Percentiles rank a stretch among this genome's conserved stretches.
These are phyloP conservation scores for Mrakiaceae sp. DNA, from an alignment of 1,284 basidiomycete species.

Conservation along the genomic window DNA sequence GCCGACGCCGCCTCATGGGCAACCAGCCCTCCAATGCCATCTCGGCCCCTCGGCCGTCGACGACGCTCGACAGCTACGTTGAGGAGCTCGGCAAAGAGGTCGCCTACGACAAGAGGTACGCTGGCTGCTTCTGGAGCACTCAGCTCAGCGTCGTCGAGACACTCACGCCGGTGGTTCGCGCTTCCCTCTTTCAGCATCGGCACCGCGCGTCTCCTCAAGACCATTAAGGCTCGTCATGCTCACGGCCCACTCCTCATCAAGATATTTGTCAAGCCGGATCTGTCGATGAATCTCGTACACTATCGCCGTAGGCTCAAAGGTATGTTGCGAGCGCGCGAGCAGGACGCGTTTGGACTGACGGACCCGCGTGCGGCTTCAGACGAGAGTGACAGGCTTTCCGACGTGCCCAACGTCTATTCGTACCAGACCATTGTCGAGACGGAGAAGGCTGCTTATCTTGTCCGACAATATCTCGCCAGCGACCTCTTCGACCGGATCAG, in stretches of 20 bases:
- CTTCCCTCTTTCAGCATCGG: constrained; percentile 49
- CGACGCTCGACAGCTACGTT: constrained; percentile 78
- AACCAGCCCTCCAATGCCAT: constrained; percentile 19
- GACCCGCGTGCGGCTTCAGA: constrained; percentile 37
- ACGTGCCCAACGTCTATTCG: constrained; percentile 78
- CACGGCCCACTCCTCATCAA: constrained; percentile 64
- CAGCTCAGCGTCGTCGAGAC: background rate
- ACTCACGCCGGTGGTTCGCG: background rate
- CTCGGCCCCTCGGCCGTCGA: constrained; percentile 29
- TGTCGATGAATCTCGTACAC: constrained; percentile 51
- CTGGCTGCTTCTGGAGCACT: background rate
- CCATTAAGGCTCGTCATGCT: constrained; percentile 63
- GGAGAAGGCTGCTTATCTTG: constrained; percentile 88
- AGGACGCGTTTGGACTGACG: background rate
- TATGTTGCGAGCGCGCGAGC: constrained; percentile 29
- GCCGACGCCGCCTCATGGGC: constrained; percentile 16
- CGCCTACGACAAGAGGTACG: constrained; percentile 79
- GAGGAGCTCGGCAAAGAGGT: constrained; percentile 74
- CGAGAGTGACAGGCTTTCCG: constrained; percentile 70
- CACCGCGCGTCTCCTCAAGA: constrained; percentile 89
- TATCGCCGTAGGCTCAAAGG: constrained; percentile 53
- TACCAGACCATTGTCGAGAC: constrained; percentile 90
- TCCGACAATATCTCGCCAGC: constrained; percentile 88
- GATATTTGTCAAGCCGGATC: constrained; percentile 65
- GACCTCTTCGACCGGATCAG: constrained; percentile 96